Evolutionary conservation across 2,329 filamentous ascomycete genomes (phyloP).

Genomic region (Paraphoma chrysanthemicola): DNA sequence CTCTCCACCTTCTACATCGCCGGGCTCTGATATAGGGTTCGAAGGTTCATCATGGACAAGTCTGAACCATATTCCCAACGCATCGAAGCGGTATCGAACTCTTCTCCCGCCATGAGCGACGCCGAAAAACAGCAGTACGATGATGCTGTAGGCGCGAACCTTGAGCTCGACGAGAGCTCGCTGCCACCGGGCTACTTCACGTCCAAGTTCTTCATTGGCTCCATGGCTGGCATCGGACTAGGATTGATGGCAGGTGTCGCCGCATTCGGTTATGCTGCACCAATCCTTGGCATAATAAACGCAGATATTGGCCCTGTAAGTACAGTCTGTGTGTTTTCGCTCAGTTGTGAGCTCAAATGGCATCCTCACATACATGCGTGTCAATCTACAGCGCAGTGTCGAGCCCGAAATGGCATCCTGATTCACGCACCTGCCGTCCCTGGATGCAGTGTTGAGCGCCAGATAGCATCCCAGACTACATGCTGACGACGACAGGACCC

Average conservation of each 20-base stretch:
- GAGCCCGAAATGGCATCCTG: too few relatives aligned
- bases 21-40: too few relatives aligned
- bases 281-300: slow-evolving; percentile 18
- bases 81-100: background rate
- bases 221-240: slow-evolving; percentile 13
- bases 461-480: too few relatives aligned
- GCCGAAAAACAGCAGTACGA: slow-evolving; percentile 5
- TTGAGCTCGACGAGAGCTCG: slow-evolving; percentile 14
- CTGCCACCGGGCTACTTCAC: slow-evolving; percentile 18
- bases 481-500: background rate
- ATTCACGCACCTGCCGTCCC: too few relatives aligned
- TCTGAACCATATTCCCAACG: background rate
- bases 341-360: too few relatives aligned
- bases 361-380: too few relatives aligned
- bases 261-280: slow-evolving; percentile 21
- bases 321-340: background rate
- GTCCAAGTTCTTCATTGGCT: slow-evolving; percentile 17
- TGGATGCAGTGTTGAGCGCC: too few relatives aligned
- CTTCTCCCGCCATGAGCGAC: slow-evolving; percentile 2
- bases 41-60: background rate
- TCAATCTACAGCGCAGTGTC: too few relatives aligned
- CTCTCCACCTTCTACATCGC: too few relatives aligned
- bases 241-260: slow-evolving; percentile 11
- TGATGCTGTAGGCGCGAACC: background rate
- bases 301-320: slow-evolving; percentile 19